phyloP scores from a whole-genome alignment of 306 rosid species.

The Gastrolobium villosum region DNA sequence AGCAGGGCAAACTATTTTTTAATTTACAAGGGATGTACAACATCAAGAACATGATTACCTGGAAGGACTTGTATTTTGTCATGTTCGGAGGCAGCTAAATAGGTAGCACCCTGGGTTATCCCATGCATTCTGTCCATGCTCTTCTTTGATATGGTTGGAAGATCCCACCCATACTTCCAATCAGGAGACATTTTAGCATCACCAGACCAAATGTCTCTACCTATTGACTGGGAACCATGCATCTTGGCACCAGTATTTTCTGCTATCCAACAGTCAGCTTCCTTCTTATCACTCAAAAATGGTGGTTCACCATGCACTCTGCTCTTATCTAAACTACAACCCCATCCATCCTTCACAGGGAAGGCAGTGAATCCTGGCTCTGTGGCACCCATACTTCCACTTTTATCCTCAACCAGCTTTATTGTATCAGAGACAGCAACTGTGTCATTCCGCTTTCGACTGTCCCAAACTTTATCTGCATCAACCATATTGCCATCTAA shows the following conservation, averaged over 20 bases:
- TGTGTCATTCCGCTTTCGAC: slow-evolving; percentile 59
- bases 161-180: slow-evolving; percentile 77
- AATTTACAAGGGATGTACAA: slow-evolving; percentile 53
- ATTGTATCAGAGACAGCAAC: slow-evolving; percentile 54
- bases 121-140: slow-evolving; percentile 57
- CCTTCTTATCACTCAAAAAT: slow-evolving; percentile 65
- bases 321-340: slow-evolving; percentile 59
- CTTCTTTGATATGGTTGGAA: slow-evolving; percentile 64
- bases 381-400: slow-evolving; percentile 53
- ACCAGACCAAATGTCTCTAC: slow-evolving; percentile 77
- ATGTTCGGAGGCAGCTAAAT: slow-evolving; percentile 58
- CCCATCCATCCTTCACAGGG: slow-evolving; percentile 62
- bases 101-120: slow-evolving; percentile 52
- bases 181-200: slow-evolving; percentile 92
- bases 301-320: slow-evolving; percentile 54
- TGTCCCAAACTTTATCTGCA: slow-evolving; percentile 56
- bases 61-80: slow-evolving; percentile 57
- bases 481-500: slow-evolving; percentile 55
- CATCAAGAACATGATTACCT: slow-evolving; percentile 59
- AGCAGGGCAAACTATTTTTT: slow-evolving; percentile 48
- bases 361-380: slow-evolving; percentile 61
- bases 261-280: slow-evolving; percentile 59
- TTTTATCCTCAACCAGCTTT: slow-evolving; percentile 62
- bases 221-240: slow-evolving; percentile 59
- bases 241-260: slow-evolving; percentile 57